Evolutionary conservation across 2,329 filamentous ascomycete species (phyloP), one percentile per base, ranked within the genome.

Genomic region (Plenodomus lindquistii): DNA sequence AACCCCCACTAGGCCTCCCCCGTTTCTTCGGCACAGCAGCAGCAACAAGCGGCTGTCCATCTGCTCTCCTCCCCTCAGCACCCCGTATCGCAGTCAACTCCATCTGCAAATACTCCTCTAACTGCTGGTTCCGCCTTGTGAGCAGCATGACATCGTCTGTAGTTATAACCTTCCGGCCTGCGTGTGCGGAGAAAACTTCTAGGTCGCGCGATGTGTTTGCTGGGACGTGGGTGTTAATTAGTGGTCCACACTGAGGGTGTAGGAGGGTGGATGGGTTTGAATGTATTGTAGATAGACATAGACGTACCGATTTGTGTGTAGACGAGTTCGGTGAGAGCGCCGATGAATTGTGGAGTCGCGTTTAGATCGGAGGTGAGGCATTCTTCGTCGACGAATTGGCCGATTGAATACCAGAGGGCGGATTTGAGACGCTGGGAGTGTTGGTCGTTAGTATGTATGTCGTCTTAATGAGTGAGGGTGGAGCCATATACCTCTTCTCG

Each of bases 291-390:
- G 27, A 13, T 31, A 13, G 10, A 15, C 15, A n/a, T n/a, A 59
- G 1, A 27, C 73, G 39, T 79, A 93, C 91, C 88, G 42, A 96
- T 88, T 60, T 96, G 91, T 1, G 85, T 82, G 85, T 89, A 96
- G 7, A 93, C 87, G 72, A 96, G 83, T 71, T 96, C 91, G 1
- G 89, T 94, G 66, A 75, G 48, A 2, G 72, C 72, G 8, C 87
- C 91, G 59, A 95, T 95, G 71, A 95, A 96, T 66, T 96, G 91
- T 1, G 90, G 90, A 20, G 93, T 96, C 6, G 92, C 90, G 72
- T 96, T 97, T 55, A 90, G 82, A 66, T 89, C 85, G 21, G 86
- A 78, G 47, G 81, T 79, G 22, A 91, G 76, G 16, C 85, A 87
- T 68, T 96, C 88, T 57, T 93, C 86, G 70, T 97, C 93, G 55